These are phyloP conservation scores for Brasilioporus rufonigricans DNA, from an alignment of 768 basidiomycete species.

Conservation along the genomic window DNA sequence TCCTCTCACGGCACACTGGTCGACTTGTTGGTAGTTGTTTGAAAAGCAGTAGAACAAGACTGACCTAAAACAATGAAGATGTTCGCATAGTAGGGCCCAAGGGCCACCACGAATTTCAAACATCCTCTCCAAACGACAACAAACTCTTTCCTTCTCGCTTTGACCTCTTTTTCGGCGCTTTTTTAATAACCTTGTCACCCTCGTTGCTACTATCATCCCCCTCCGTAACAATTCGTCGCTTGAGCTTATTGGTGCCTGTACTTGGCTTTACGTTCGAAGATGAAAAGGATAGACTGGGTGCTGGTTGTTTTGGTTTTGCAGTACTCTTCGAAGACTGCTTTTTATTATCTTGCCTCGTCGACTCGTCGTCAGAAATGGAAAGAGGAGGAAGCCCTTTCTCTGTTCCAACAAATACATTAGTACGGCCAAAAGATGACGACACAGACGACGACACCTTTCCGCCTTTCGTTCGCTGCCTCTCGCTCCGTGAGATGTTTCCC, in stretches of 20 bases:
- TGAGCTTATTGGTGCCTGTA: constrained; percentile 26
- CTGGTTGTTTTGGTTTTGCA: constrained; percentile 23
- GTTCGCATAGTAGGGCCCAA: neutral
- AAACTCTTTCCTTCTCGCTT: constrained; percentile 46
- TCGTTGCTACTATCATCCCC: constrained; percentile 29
- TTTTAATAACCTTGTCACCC: constrained; percentile 18
- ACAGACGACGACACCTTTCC: constrained; percentile 53
- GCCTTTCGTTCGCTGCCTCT: constrained; percentile 75
- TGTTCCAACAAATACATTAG: constrained; percentile 26
- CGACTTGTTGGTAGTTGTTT: neutral
- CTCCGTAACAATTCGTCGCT: constrained; percentile 37
- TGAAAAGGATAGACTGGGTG: constrained; percentile 39
- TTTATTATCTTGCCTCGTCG: constrained; percentile 29
- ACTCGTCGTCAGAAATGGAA: constrained; percentile 35
- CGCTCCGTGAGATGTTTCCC: constrained; percentile 82
- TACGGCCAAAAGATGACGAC: neutral
- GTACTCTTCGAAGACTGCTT: constrained; percentile 15
- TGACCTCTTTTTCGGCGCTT: constrained; percentile 49
- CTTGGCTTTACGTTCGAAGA: constrained; percentile 30
- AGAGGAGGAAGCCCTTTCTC: constrained; percentile 63
- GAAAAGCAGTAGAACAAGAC: neutral
- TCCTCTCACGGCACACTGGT: neutral
- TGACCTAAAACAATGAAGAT: constrained; percentile 1
- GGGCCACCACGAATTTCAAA: constrained; percentile 13
- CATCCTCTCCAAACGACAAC: constrained; percentile 36